phyloP scores from a whole-genome alignment of 768 basidiomycete species.

The Pleurotus tuber-regium region DNA sequence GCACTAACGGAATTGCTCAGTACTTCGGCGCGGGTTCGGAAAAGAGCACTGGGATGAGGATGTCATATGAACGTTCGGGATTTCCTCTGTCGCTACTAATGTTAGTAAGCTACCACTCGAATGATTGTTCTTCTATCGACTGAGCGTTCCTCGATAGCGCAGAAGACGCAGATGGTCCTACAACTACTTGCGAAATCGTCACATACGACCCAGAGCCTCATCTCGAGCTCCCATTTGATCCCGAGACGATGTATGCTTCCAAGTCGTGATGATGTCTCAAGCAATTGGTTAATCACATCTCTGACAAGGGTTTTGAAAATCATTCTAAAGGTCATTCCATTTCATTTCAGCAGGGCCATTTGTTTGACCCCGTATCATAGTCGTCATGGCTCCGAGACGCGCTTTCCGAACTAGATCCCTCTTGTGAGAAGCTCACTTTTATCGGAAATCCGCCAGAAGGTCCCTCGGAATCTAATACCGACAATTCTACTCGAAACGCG shows the following conservation, averaged over 20 bases:
- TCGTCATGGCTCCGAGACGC: conserved; percentile 96
- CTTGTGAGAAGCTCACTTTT: conserved; percentile 83
- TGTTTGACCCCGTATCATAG: conserved; percentile 22
- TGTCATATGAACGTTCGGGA: conserved; percentile 78
- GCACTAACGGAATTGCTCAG: conserved; percentile 44
- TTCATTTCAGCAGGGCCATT: not conserved
- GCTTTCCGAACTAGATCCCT: conserved; percentile 85
- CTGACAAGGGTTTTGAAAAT: conserved; percentile 69
- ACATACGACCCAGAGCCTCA: conserved; percentile 84
- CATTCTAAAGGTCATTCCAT: conserved; percentile 69
- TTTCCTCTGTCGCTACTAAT: conserved; percentile 76
- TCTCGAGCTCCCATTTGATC: conserved; percentile 77
- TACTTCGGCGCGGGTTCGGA: conserved; percentile 53
- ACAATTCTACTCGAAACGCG: conserved; percentile 25
- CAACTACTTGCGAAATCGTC: conserved; percentile 82
- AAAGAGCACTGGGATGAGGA: conserved; percentile 80
- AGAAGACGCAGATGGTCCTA: conserved; percentile 78
- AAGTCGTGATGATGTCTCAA: no score
- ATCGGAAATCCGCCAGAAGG: conserved; percentile 60
- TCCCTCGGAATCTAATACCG: conserved; percentile 14
- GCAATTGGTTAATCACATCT: no score
- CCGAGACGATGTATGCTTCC: conserved; percentile 51
- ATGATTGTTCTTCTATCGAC: not conserved
- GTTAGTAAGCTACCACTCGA: conserved; percentile 43
- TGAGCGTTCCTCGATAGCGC: conserved; percentile 40